Evolutionary conservation across 2,329 filamentous ascomycete genomes (phyloP), one percentile per base, ranked within the genome.

Genomic region (Colletotrichum acutatum): DNA sequence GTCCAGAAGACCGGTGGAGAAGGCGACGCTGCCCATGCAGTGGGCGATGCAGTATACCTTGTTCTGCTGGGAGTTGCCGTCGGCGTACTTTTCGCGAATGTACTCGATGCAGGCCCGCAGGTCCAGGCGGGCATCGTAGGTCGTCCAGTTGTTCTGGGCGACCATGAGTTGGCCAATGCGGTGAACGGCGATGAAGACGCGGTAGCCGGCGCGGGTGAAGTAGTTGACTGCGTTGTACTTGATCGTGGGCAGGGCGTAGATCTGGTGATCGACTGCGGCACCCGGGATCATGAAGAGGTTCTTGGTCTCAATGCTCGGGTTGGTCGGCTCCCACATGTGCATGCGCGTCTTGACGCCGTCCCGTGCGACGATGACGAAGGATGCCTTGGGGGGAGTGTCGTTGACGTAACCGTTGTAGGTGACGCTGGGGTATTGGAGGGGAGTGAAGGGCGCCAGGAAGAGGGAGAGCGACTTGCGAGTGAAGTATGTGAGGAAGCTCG

Each of bases 201-300:
- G 85, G 80, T 92, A 91, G 9, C 91, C 91, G 0, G 86, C 87
- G 1, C 86, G 82, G 3, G 85, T 88, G 78, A 92, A 89, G 80
- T 91, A 91, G 77, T 92, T 90, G 74, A 92, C 86, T 0, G 89
- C 85, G 78, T 92, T 92, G 74, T 86, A 87, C n/a, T 86, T 84
- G 67, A 92, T 90, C 2, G 90, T 92, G 2, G 90, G 90, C 32
- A 91, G 83, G 0, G 90, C 86, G 74, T 85, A 92, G 66, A 92
- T 90, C 74, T 90, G 87, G 75, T 92, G 88, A 78, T 92, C 89
- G 1, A 92, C 90, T 1, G 88, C 84, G 0, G 90, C 90, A 24
- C 90, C 91, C 0, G 90, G 90, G 57, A 92, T 84, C 84, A 92
- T 86, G 72, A 92, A 86, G 6, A 92, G 80, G 73, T 88, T 88